Conservation (phyloP, 2,329 filamentous ascomycete genomes). For the Macrophomina pseudophaseolina region DNA sequence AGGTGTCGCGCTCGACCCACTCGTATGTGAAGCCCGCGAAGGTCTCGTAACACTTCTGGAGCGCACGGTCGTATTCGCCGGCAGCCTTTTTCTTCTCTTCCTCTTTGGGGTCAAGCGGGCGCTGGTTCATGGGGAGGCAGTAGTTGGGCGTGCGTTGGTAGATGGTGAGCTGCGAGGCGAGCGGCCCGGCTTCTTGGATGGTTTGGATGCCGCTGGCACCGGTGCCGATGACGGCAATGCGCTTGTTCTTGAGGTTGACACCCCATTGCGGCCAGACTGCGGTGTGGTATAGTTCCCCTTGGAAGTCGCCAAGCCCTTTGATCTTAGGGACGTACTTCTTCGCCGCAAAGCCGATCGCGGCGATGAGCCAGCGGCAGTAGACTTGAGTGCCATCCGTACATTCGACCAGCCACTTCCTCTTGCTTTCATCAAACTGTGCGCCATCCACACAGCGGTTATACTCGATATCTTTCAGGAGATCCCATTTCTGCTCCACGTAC, state of each 20-base stretch:
- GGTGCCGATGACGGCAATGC: constrained; percentile 27
- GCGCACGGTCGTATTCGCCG: constrained; percentile 12
- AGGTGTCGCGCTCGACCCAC: constrained; percentile 25
- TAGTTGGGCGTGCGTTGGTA: constrained; percentile 31
- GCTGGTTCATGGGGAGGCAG: constrained; percentile 37
- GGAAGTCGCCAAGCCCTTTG: constrained; percentile 35
- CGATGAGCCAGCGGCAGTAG: constrained; percentile 53
- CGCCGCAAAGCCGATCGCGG: constrained; percentile 41
- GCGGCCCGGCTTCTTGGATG: constrained; percentile 30
- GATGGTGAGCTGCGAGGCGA: constrained; percentile 6
- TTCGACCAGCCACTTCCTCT: constrained; percentile 47
- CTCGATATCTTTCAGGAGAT: constrained; percentile 34
- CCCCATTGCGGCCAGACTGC: constrained; percentile 20
- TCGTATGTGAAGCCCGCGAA: constrained; percentile 35
- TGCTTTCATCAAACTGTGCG: constrained; percentile 46
- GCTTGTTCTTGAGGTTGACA: constrained; percentile 19
- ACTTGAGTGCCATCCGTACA: constrained; percentile 50
- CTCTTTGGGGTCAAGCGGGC: constrained; percentile 29
- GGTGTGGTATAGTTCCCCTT: constrained; percentile 17
- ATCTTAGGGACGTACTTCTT: constrained; percentile 42
- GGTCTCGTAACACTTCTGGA: constrained; percentile 37
- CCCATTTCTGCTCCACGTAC: constrained; percentile 34
- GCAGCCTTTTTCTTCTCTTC: constrained; percentile 30
- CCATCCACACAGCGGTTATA: constrained; percentile 53
- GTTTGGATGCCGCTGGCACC: constrained; percentile 25